These are phyloP conservation scores for Agrocybe chaxingu DNA, from an alignment of 768 basidiomycete genomes.

Conservation along the genomic window DNA sequence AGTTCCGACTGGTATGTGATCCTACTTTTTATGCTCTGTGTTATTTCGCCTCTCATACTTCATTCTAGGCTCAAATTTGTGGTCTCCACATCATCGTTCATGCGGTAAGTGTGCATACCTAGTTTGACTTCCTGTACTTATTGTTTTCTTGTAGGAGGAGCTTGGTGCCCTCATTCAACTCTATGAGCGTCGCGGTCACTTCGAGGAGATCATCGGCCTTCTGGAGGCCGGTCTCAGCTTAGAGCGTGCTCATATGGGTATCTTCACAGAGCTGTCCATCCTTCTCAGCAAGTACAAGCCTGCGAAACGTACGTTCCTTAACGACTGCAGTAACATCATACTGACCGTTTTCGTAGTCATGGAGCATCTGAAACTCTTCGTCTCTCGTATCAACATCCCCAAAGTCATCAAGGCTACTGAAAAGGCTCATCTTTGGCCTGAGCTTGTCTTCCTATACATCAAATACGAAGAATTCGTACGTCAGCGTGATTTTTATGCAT, in stretches of 20 bases:
- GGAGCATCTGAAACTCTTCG: constrained; percentile 98
- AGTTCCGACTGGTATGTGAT: constrained; percentile 78
- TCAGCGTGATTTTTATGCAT: constrained; percentile 11
- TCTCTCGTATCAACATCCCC: constrained; percentile 95
- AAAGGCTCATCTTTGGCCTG: constrained; percentile 96
- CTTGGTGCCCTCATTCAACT: constrained; percentile 68
- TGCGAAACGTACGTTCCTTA: constrained; percentile 69
- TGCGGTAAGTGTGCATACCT: constrained; percentile 42
- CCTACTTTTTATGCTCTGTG: background rate
- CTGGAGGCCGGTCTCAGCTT: constrained; percentile 95
- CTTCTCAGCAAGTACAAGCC: constrained; percentile 95
- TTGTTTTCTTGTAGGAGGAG: constrained; percentile 56
- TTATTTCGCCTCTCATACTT: constrained; percentile 4
- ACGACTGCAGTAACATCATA: background rate
- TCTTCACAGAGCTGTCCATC: constrained; percentile 93
- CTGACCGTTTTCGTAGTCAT: constrained; percentile 58
- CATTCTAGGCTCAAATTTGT: constrained; percentile 86
- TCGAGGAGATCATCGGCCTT: constrained; percentile 88
- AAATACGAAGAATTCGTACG: constrained; percentile 94
- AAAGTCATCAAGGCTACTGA: constrained; percentile 98
- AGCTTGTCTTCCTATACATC: constrained; percentile 97
- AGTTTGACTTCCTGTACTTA: constrained; percentile 18
- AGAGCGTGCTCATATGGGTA: constrained; percentile 98
- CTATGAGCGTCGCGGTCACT: constrained; percentile 90
- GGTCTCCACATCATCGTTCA: constrained; percentile 98